Evolutionary conservation across 176 grass and related monocot genomes (phyloP), one percentile per base, ranked within the genome.

Genomic region (Hordeum vulgare): DNA sequence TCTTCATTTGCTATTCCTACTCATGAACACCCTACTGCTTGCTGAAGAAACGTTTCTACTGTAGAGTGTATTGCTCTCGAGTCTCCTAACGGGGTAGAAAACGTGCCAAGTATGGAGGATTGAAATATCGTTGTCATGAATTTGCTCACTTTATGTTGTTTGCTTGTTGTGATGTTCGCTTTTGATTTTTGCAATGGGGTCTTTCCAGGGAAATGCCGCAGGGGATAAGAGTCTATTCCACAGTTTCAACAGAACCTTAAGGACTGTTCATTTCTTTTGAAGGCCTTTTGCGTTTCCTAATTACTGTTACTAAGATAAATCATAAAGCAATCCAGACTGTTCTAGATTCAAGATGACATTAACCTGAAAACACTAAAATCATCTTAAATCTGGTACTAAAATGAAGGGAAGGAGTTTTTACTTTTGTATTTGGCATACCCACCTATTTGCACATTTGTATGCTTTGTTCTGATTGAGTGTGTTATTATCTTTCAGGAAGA

Each of bases 401-500:
- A 72, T 82, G 14, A 35, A 57, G 31, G 63, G 18, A 56, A 56
- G 53, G 53, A 21, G 53, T 17, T 81, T 28, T 57, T 14, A 15
- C 42, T 23, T 8, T 65, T 34, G 8, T 75, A 54, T 67, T 37
- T 68, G 7, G 8, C n/a, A 54, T 53, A 15, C 42, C 11, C 29
- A 17, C 36, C 35, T 45, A 26, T 74, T 15, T 37, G 9, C 4
- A 11, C 7, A 34, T 80, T 44, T 18, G 9, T 60, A 61, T 77
- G 37, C 40, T 66, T 21, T 68, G 58, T 68, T 83, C 74, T 83
- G 37, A 80, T 24, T 59, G 45, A 37, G 15, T 44, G 54, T 75
- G n/a, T 12, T 65, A 69, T 12, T 62, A 66, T 73, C 28, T 78
- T 74, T 64, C 87, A 99, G 93, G 93, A 99, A 66, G 97, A 99